A percentile compares a stretch with the other conserved stretches of the same genome.
These are phyloP conservation scores for Salmacisia buchloeana DNA, from an alignment of 1,284 basidiomycete species.

Conservation along the genomic window DNA sequence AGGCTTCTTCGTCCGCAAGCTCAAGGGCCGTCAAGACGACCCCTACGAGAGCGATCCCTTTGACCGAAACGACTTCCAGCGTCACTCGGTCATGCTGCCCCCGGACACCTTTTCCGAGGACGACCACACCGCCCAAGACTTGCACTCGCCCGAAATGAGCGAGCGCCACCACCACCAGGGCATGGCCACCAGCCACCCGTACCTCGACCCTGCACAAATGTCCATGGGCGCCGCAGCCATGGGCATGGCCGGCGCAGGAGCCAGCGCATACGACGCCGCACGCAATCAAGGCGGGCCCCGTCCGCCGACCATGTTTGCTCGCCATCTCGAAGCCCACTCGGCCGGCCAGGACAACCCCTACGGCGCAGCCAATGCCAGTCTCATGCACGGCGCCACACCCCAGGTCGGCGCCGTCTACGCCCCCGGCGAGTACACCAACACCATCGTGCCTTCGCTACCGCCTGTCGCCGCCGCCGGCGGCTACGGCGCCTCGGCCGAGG, in stretches of 20 bases:
- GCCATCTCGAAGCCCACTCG: constrained; percentile 36
- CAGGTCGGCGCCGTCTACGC: constrained; percentile 34
- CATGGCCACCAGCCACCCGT: constrained; percentile 16
- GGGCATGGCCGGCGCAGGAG: constrained; percentile 22
- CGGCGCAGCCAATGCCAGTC: neutral
- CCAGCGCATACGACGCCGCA: constrained; percentile 28
- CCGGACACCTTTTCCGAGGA: constrained; percentile 41
- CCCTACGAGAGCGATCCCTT: constrained; percentile 49
- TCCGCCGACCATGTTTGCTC: constrained; percentile 49
- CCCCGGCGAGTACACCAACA: constrained; percentile 15
- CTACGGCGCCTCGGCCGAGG: constrained; percentile 25
- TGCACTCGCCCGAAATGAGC: constrained; percentile 34
- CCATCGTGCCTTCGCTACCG: constrained; percentile 31
- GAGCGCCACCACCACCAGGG: constrained; percentile 24
- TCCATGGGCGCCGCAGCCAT: too few species aligned
- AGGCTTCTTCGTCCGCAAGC: constrained; percentile 48
- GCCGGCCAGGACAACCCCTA: constrained; percentile 13
- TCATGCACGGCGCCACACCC: constrained; percentile 8
- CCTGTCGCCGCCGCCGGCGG: constrained; percentile 36
- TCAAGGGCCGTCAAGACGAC: constrained; percentile 34
- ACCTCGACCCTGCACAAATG: neutral
- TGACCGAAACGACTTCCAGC: constrained; percentile 47
- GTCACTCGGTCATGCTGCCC: constrained; percentile 47
- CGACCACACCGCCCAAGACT: constrained; percentile 29
- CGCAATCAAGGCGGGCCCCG: constrained; percentile 44